These are phyloP conservation scores for Paraurostyla sp. DNA, from an alignment of 73 alveolate genomes.

Conservation along the genomic window DNA sequence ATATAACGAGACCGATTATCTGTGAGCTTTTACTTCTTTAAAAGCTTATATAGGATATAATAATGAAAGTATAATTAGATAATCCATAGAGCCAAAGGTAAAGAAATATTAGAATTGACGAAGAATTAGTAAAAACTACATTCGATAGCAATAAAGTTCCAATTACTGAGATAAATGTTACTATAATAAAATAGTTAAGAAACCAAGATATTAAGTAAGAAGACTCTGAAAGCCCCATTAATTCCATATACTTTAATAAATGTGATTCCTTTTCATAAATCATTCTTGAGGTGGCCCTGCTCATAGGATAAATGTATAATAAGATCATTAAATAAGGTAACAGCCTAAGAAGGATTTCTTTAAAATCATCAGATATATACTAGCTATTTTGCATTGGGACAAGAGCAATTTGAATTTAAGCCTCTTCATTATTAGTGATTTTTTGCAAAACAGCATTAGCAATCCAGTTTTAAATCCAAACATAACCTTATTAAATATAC, in stretches of 20 bases:
- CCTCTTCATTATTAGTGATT: constrained; percentile 18
- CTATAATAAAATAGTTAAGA: constrained; percentile 80
- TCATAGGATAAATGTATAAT: not conserved
- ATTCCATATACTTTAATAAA: constrained; percentile 93
- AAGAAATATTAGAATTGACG: constrained; percentile 78
- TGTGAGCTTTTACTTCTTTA: no score
- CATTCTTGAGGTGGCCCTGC: constrained; percentile 68
- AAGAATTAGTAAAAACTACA: constrained; percentile 76
- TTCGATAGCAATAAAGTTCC: no score
- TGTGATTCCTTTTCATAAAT: constrained; percentile 97
- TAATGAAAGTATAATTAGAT: no score
- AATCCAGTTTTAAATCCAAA: constrained; percentile 56
- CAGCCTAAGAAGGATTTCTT: not conserved
- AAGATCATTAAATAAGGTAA: not conserved
- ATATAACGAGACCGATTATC: constrained; percentile 89
- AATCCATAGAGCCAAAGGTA: constrained; percentile 85
- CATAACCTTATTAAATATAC: constrained; percentile 19
- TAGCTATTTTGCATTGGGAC: constrained; percentile 19
- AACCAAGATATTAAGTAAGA: constrained; percentile 97
- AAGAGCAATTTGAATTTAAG: constrained; percentile 49
- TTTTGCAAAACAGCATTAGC: constrained; percentile 3
- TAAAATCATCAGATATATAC: not conserved
- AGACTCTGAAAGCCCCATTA: constrained; percentile 94
- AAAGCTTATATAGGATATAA: no score
- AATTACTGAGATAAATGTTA: constrained; percentile 76